Evolutionary conservation across 352 stramenopile species (phyloP), one percentile per base, ranked within the genome.

Genomic region (Phytophthora aleatoria): DNA sequence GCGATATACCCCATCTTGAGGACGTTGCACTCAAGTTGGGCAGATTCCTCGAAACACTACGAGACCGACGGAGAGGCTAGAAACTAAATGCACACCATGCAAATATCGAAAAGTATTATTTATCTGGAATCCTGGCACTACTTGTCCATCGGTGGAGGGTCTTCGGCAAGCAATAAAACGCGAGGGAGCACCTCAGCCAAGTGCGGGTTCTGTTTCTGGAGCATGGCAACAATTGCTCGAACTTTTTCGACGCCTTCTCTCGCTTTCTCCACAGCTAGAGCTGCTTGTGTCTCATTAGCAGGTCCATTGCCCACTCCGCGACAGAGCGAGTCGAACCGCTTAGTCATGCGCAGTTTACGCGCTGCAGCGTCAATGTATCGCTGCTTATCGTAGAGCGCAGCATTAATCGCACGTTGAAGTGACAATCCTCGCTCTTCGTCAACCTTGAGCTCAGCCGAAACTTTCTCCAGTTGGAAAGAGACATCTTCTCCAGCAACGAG

Each of bases 331-430:
- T 95, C 79, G 20, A 92, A 90, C 8, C 87, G 69, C 48, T 90
- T 87, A 24, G 80, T 62, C 54, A 97, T 76, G 9, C 86, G 78
- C 57, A 92, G 58, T 53, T 95, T 89, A 28, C 83, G 77, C 20
- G 77, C 66, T 49, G 89, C 77, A 20, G 77, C 84, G 56, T 96
- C 87, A 27, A 94, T 88, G 50, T 87, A 90, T 16, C 87, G 76
- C 67, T 98, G 92, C 49, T 97, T 97, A 31, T 97, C 90, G 65
- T 98, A 98, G 26, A 97, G 68, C 39, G 80, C 74, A 43, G 79
- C 71, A 74, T 97, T 97, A 58, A 98, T 96, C 27, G 67, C 61
- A 9, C 79, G 79, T 69, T 97, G 90, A 3, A 96, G 76, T 6
- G 59, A 69, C 42, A 85, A 69, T 3, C 69, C 70, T 16, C 73